Conservation (phyloP, 306 rosid species). For the Canavalia ensiformis region DNA sequence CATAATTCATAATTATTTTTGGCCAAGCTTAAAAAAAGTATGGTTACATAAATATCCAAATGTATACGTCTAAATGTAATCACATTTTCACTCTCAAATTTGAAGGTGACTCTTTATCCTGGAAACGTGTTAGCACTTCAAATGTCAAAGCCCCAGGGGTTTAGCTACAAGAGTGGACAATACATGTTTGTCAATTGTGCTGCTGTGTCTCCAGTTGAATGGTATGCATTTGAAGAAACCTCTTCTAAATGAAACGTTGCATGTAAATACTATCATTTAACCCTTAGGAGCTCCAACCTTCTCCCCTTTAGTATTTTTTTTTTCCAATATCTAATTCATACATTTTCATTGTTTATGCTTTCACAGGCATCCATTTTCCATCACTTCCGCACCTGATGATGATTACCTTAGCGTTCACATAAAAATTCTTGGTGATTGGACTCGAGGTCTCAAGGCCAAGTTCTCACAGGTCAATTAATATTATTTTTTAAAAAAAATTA, state of each 20-base stretch:
- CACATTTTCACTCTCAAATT: slow-evolving; percentile 37
- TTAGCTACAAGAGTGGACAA: slow-evolving; percentile 71
- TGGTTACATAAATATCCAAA: neutral
- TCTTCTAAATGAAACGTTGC: slow-evolving; percentile 30
- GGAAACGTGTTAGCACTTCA: slow-evolving; percentile 68
- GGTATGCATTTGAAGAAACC: slow-evolving; percentile 54
- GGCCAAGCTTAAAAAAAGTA: slow-evolving; percentile 3
- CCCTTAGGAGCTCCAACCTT: neutral
- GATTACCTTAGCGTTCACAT: slow-evolving; percentile 75
- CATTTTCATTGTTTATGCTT: slow-evolving; percentile 17
- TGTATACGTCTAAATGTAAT: slow-evolving; percentile 10
- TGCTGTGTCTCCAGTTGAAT: slow-evolving; percentile 69
- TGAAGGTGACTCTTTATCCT: slow-evolving; percentile 73
- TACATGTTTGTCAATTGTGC: slow-evolving; percentile 72
- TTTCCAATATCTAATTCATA: slow-evolving; percentile 6
- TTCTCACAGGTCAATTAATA: slow-evolving; percentile 58
- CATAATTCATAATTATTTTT: neutral
- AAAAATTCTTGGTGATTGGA: slow-evolving; percentile 72
- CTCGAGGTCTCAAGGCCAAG: slow-evolving; percentile 52
- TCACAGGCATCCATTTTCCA: slow-evolving; percentile 82
- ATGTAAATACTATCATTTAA: slow-evolving; percentile 2
- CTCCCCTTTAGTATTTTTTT: neutral
- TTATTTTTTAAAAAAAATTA: neutral
- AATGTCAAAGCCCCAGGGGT: slow-evolving; percentile 74
- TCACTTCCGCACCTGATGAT: slow-evolving; percentile 78